Evolutionary conservation across 257 asterid genomes (phyloP).

Genomic region (Nicotiana obtusifolia): DNA sequence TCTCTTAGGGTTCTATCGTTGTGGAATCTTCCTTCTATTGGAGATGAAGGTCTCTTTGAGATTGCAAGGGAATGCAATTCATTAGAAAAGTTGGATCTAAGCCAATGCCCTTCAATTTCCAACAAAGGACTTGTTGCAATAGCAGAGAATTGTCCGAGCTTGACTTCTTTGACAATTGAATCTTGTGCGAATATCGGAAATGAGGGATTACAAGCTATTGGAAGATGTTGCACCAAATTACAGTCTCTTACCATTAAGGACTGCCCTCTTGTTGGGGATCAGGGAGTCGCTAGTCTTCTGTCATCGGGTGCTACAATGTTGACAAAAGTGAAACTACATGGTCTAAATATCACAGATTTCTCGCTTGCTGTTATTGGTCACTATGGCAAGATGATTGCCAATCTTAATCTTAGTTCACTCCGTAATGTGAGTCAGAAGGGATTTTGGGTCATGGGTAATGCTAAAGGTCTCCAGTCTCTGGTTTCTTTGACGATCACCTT

Average conservation of each 20-base stretch:
- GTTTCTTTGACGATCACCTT: conserved; percentile 14
- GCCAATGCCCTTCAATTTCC: conserved; percentile 13
- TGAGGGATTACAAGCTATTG: conserved; percentile 14
- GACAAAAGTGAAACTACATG: conserved; percentile 15
- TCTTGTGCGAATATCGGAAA: conserved; percentile 11
- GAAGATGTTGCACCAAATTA: conserved; percentile 12
- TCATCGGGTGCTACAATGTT: conserved; percentile 15
- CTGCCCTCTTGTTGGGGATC: conserved; percentile 15
- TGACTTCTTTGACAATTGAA: conserved; percentile 14
- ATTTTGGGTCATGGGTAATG: conserved; percentile 23
- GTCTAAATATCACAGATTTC: conserved; percentile 15
- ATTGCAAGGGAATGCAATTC: conserved; percentile 14
- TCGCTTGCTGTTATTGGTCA: conserved; percentile 23
- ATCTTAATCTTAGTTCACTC: conserved; percentile 9
- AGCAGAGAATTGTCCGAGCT: conserved; percentile 16
- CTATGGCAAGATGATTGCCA: conserved; percentile 16
- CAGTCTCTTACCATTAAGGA: conserved; percentile 13
- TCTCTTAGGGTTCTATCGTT: conserved; percentile 20
- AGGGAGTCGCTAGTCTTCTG: conserved; percentile 9
- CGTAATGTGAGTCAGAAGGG: conserved; percentile 23
- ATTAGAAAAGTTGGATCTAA: conserved; percentile 17
- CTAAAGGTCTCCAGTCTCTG: conserved; percentile 11
- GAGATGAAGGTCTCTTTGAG: conserved; percentile 15
- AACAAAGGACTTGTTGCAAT: conserved; percentile 14
- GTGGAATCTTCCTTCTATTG: conserved; percentile 18